Percentiles rank a stretch among this genome's conserved stretches.
Conservation (phyloP, 2,329 filamentous ascomycete genomes). For the Peltaster fructicola region DNA sequence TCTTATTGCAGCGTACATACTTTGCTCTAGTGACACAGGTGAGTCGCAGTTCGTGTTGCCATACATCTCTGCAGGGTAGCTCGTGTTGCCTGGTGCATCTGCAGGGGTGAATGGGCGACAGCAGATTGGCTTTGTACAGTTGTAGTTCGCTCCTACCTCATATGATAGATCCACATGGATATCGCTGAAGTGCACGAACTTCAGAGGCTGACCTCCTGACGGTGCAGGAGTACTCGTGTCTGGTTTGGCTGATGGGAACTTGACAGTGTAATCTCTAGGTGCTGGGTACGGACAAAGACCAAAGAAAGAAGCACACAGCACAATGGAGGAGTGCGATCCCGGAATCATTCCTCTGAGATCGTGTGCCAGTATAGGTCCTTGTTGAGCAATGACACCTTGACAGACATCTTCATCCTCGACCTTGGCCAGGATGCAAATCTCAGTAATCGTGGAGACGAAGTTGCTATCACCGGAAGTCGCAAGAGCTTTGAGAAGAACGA, state of each 20-base stretch:
- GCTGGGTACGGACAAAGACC: constrained; percentile 35
- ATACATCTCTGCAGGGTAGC: constrained; percentile 33
- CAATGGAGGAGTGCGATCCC: constrained; percentile 31
- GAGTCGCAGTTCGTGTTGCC: constrained; percentile 38
- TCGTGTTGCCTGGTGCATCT: constrained; percentile 32
- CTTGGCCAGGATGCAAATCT: constrained; percentile 19
- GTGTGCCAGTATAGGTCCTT: constrained; percentile 37
- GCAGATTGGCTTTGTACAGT: constrained; percentile 43
- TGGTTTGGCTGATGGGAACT: constrained; percentile 26
- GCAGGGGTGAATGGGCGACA: constrained; percentile 34
- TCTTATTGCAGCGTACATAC: constrained; percentile 29
- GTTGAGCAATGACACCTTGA: constrained; percentile 31
- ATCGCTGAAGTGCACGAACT: constrained; percentile 42
- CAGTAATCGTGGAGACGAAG: constrained; percentile 23
- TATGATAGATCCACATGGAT: constrained; percentile 42
- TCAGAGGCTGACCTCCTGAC: constrained; percentile 30
- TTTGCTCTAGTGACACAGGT: constrained; percentile 34
- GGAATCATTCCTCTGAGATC: constrained; percentile 30
- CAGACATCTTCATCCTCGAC: constrained; percentile 39
- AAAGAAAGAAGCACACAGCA: constrained; percentile 36
- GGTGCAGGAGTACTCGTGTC: constrained; percentile 23
- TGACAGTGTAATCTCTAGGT: constrained; percentile 26
- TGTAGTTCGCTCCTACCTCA: constrained; percentile 32
- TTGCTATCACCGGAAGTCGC: constrained; percentile 26
- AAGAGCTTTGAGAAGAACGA: constrained; percentile 27